Conservation (phyloP, 2,329 filamentous ascomycete species). For the Colletotrichum orchidophilum region DNA sequence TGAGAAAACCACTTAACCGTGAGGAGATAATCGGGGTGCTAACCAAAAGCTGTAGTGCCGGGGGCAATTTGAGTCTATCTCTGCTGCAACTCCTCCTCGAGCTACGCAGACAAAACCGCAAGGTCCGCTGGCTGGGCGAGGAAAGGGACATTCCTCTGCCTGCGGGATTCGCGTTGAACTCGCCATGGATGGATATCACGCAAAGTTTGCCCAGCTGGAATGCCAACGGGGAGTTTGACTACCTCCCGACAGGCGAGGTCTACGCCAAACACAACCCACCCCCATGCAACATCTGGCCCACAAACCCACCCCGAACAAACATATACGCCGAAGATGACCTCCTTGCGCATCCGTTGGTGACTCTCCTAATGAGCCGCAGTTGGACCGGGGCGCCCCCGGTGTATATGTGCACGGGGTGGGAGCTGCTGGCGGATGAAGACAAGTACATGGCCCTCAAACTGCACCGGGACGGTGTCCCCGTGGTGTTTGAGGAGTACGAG, state of each 20-base stretch:
- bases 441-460: conserved; percentile 67
- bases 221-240: conserved; percentile 67
- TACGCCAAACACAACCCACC: conserved; percentile 41
- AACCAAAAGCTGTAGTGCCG: conserved; percentile 61
- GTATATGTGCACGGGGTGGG: conserved; percentile 75
- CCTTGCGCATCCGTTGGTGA: conserved; percentile 73
- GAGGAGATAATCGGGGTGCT: neutral
- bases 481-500: conserved; percentile 78
- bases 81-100: conserved; percentile 76
- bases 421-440: conserved; percentile 76
- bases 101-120: conserved; percentile 57
- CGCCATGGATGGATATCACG: conserved; percentile 78
- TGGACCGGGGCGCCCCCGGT: conserved; percentile 74
- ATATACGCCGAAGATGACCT: conserved; percentile 65
- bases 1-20: conserved; percentile 40
- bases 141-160: conserved; percentile 70
- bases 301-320: conserved; percentile 60
- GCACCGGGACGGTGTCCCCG: conserved; percentile 63
- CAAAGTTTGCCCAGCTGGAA: conserved; percentile 67
- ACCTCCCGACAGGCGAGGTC: conserved; percentile 61
- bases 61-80: conserved; percentile 74
- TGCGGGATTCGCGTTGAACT: conserved; percentile 69
- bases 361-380: conserved; percentile 63
- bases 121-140: conserved; percentile 68
- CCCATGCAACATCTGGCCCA: conserved; percentile 66